phyloP scores from a whole-genome alignment of 768 basidiomycete species.

The Nidularia pulvinata region DNA sequence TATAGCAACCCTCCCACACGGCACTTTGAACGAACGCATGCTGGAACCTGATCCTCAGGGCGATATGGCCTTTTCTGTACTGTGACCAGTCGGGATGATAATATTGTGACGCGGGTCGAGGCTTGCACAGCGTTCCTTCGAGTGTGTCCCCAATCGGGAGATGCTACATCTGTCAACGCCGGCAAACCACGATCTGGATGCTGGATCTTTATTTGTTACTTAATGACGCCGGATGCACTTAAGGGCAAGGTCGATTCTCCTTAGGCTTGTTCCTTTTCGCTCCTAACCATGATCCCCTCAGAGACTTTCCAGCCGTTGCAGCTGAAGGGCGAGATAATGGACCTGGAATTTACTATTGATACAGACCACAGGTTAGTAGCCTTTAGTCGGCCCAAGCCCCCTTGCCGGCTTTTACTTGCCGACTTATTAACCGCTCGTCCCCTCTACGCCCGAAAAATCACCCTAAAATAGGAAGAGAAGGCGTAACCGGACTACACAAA shows the following conservation, averaged over 20 bases:
- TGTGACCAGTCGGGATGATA: conserved; percentile 19
- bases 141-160: conserved; percentile 24
- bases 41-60: conserved; percentile 37
- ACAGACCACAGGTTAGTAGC: conserved; percentile 60
- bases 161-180: conserved; percentile 33
- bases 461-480: conserved; percentile 74
- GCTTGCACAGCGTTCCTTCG: conserved; percentile 10
- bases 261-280: conserved; percentile 47
- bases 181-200: conserved; percentile 41
- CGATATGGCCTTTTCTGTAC: conserved; percentile 25
- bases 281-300: conserved; percentile 52
- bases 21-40: conserved; percentile 14
- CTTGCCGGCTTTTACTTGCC: conserved; percentile 33
- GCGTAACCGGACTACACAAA: conserved; percentile 91
- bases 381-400: conserved; percentile 11
- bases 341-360: conserved; percentile 73
- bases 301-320: conserved; percentile 57
- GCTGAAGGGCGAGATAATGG: conserved; percentile 77
- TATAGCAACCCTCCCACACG: conserved; percentile 28
- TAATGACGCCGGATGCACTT: conserved; percentile 62
- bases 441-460: conserved; percentile 39
- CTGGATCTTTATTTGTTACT: conserved; percentile 45
- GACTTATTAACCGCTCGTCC: conserved; percentile 47
- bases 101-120: conserved; percentile 26
- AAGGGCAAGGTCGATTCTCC: conserved; percentile 45